phyloP scores from a whole-genome alignment of 2,329 filamentous ascomycete genomes.

The Rhytidhysteron rufulum region DNA sequence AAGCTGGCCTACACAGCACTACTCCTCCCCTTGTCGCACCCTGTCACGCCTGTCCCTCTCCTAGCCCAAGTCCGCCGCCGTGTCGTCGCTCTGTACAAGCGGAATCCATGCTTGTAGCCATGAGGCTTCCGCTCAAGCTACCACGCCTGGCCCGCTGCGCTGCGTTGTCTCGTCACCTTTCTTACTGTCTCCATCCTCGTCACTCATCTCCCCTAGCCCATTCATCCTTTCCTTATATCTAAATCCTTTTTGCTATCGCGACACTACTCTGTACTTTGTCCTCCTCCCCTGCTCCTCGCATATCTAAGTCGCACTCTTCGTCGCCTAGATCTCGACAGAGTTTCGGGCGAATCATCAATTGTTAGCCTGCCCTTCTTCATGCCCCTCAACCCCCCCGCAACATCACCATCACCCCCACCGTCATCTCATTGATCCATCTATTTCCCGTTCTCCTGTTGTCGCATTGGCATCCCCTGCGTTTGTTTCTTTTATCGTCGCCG shows the following conservation, averaged over 20 bases:
- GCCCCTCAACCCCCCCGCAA: conserved; percentile 15
- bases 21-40: conserved; percentile 26
- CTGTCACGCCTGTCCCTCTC: conserved; percentile 18
- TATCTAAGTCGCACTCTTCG: conserved; percentile 21
- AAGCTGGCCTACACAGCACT: conserved; percentile 25
- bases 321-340: conserved; percentile 16
- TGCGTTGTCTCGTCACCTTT: conserved; percentile 25
- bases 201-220: not conserved
- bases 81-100: conserved; percentile 17
- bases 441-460: conserved; percentile 3
- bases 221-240: conserved; percentile 21
- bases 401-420: conserved; percentile 19
- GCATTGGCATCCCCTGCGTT: conserved; percentile 7
- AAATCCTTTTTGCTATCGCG: conserved; percentile 30
- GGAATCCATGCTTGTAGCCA: conserved; percentile 26
- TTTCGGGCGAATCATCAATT: conserved; percentile 8
- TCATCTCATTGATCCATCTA: too few relatives aligned
- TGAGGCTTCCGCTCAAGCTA: conserved; percentile 22
- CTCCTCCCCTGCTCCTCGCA: conserved; percentile 34
- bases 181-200: conserved; percentile 13
- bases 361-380: conserved; percentile 6
- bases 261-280: conserved; percentile 14
- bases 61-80: not conserved
- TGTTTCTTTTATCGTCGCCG: conserved; percentile 7
- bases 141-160: conserved; percentile 21